Evolutionary conservation across 148 eudicot species (phyloP).

Genomic region (Spergularia bocconei): DNA sequence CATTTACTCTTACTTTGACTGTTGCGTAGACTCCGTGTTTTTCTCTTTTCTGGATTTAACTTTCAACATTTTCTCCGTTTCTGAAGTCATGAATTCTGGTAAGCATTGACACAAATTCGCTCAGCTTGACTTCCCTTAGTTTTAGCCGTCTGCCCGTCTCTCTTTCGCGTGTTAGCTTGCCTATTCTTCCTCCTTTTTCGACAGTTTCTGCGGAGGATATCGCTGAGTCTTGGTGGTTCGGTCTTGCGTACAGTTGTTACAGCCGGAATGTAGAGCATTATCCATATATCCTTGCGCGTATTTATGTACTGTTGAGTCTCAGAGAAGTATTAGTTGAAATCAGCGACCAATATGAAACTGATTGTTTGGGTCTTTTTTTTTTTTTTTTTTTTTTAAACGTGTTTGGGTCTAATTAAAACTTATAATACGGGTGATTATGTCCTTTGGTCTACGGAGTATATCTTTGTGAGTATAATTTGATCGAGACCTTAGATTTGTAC

Average conservation of each 20-base stretch:
- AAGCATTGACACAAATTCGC: background rate
- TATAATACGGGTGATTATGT: too few relatives aligned
- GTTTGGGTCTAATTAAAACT: too few relatives aligned
- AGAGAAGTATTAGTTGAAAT: too few relatives aligned
- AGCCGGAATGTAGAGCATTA: background rate
- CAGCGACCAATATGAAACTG: too few relatives aligned
- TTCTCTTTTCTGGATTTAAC: background rate
- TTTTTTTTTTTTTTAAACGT: too few relatives aligned
- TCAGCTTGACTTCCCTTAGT: background rate
- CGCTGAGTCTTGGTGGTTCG: background rate
- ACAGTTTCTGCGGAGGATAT: background rate
- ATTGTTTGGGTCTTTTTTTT: too few relatives aligned
- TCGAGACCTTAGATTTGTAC: too few relatives aligned
- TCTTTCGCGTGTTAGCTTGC: background rate
- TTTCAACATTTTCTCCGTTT: background rate
- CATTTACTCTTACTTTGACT: slow-evolving; percentile 7
- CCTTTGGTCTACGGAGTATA: too few relatives aligned
- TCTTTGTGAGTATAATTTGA: too few relatives aligned
- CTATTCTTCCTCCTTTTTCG: background rate
- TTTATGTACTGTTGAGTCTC: too few relatives aligned
- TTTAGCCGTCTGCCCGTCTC: background rate
- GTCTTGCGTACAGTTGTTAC: background rate
- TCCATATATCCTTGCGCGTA: too few relatives aligned
- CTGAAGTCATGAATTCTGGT: background rate
- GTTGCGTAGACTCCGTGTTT: background rate